Evolutionary conservation across 1,139 yeast genomes (phyloP).

Genomic region (Nakaseomyces bracarensis): DNA sequence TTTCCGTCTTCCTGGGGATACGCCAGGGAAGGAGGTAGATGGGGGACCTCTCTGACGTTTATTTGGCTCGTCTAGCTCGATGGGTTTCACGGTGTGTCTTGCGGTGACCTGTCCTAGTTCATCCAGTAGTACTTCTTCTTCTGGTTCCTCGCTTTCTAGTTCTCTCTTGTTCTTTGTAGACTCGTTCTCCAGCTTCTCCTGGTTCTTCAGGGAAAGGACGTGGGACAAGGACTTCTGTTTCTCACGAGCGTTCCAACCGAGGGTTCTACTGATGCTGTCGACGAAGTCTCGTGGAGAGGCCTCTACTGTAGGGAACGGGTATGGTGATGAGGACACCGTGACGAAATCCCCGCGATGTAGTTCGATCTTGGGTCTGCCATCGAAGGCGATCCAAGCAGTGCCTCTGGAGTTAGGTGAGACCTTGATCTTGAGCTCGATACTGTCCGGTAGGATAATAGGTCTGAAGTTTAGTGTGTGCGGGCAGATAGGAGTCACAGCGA

Average conservation of each 20-base stretch:
- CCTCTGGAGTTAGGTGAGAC: conserved; percentile 61
- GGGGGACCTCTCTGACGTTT: neutral
- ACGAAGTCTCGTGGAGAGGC: conserved; percentile 70
- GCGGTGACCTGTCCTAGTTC: conserved; percentile 2
- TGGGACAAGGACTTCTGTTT: conserved; percentile 64
- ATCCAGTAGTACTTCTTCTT: conserved; percentile 3
- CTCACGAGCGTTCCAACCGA: conserved; percentile 82
- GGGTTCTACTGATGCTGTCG: conserved; percentile 73
- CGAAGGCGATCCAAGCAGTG: conserved; percentile 88
- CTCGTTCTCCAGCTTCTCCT: conserved; percentile 20
- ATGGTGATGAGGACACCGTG: conserved; percentile 68
- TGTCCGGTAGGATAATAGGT: conserved; percentile 79
- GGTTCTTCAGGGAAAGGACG: conserved; percentile 29
- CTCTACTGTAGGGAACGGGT: conserved; percentile 78
- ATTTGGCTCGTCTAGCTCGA: conserved; percentile 3
- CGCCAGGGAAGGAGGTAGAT: neutral
- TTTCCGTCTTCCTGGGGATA: neutral
- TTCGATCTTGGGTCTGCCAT: conserved; percentile 75
- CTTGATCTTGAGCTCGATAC: conserved; percentile 67
- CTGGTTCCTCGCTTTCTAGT: conserved; percentile 6
- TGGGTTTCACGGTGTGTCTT: conserved; percentile 9
- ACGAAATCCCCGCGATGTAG: conserved; percentile 67
- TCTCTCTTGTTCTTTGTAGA: conserved; percentile 13
- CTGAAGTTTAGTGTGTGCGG: conserved; percentile 86
- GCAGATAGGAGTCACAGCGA: conserved; percentile 83